These are phyloP conservation scores for Diaporthe eres DNA, from an alignment of 2,329 filamentous ascomycete species.

Conservation along the genomic window DNA sequence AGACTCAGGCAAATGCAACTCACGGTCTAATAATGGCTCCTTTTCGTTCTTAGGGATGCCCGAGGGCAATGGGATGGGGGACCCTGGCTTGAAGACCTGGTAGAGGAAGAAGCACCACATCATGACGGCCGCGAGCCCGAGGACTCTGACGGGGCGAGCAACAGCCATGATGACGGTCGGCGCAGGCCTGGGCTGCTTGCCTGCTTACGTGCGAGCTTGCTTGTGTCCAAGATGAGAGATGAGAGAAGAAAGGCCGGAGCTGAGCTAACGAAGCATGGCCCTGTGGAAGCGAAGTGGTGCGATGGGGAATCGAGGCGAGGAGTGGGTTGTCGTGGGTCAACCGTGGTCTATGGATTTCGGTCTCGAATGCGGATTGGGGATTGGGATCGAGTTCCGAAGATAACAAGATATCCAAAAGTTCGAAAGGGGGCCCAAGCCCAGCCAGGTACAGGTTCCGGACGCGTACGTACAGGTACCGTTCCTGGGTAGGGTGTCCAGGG, in stretches of 20 bases:
- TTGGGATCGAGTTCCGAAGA: slow-evolving; percentile 9
- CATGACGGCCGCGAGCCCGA: slow-evolving; percentile 79
- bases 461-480: background rate
- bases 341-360: slow-evolving; percentile 35
- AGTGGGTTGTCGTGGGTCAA: slow-evolving; percentile 30
- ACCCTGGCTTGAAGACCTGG: slow-evolving; percentile 76
- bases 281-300: slow-evolving; percentile 28
- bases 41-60: slow-evolving; percentile 65
- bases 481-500: slow-evolving; percentile 2
- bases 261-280: slow-evolving; percentile 41
- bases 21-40: slow-evolving; percentile 91
- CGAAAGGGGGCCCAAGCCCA: slow-evolving; percentile 37
- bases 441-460: slow-evolving; percentile 6
- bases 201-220: slow-evolving; percentile 18
- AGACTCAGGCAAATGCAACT: slow-evolving; percentile 51
- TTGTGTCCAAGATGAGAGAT: slow-evolving; percentile 16
- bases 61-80: slow-evolving; percentile 55
- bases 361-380: background rate
- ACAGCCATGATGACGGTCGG: slow-evolving; percentile 77
- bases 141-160: slow-evolving; percentile 85
- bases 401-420: slow-evolving; percentile 31
- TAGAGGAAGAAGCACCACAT: slow-evolving; percentile 86
- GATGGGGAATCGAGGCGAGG: slow-evolving; percentile 33
- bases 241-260: slow-evolving; percentile 15
- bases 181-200: slow-evolving; percentile 20